Percentiles rank a stretch among this genome's conserved stretches.
phyloP scores from a whole-genome alignment of 805 yeast species.

The Saturnispora dispora region DNA sequence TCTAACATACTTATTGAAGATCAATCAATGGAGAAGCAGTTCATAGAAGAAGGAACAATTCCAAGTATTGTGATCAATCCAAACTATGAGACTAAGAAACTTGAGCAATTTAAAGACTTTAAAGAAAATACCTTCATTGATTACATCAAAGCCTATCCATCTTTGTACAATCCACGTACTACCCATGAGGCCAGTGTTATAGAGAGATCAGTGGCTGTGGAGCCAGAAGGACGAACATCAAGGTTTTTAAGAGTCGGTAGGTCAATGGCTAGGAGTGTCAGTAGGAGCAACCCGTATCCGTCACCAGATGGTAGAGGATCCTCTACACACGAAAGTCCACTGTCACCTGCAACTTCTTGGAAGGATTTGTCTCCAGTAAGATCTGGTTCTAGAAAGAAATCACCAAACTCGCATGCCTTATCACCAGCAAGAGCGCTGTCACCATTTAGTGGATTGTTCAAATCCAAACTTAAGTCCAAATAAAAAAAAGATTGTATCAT shows the following conservation, averaged over 20 bases:
- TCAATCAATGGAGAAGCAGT: conserved; percentile 39
- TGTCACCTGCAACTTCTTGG: not conserved
- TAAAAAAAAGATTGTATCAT: not conserved
- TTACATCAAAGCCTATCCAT: conserved; percentile 12
- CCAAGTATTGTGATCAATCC: conserved; percentile 41
- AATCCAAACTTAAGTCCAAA: conserved; percentile 8
- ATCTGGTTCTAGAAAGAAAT: conserved; percentile 15
- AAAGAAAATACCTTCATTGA: conserved; percentile 8
- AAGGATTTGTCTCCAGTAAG: conserved; percentile 13
- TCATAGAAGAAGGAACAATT: conserved; percentile 36
- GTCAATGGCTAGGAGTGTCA: conserved; percentile 11
- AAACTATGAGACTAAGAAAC: conserved; percentile 13
- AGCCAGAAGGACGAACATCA: conserved; percentile 9
- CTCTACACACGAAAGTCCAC: not conserved
- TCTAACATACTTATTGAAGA: conserved; percentile 29
- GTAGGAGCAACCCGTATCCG: conserved; percentile 1
- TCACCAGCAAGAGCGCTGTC: conserved; percentile 26
- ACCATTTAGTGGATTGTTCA: conserved; percentile 22
- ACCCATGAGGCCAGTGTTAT: conserved; percentile 4
- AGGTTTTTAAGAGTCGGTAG: conserved; percentile 20
- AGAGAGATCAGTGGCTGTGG: conserved; percentile 10
- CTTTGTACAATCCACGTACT: conserved; percentile 11
- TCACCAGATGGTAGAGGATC: not conserved
- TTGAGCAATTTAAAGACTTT: not conserved
- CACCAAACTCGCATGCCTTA: conserved; percentile 15